Evolutionary conservation across 169 alveolate genomes (phyloP).

Genomic region (Blepharisma undulans): DNA sequence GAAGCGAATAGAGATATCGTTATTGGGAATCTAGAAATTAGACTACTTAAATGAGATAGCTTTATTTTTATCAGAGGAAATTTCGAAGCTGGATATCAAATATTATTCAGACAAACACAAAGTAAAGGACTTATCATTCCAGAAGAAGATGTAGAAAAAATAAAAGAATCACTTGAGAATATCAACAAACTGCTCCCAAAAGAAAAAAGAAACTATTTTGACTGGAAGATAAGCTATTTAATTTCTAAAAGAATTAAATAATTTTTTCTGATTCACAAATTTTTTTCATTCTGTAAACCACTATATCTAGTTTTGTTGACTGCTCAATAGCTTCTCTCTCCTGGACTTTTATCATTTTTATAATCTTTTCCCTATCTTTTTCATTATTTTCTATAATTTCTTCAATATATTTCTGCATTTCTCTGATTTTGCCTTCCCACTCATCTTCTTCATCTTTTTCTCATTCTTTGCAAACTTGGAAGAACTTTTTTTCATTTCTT

Average conservation of each 20-base stretch:
- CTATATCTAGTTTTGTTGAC: not conserved
- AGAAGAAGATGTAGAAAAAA: not conserved
- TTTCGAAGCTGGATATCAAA: not conserved
- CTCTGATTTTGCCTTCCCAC: constrained; percentile 31
- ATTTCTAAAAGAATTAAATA: not conserved
- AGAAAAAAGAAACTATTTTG: not conserved
- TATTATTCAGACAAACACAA: not conserved
- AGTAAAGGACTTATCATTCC: not conserved
- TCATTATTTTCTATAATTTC: not conserved
- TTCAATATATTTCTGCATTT: not conserved
- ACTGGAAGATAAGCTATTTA: not conserved
- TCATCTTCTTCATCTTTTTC: not conserved
- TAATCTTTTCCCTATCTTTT: not conserved
- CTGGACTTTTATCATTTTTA: not conserved
- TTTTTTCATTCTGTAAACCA: not conserved
- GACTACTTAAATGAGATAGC: not conserved
- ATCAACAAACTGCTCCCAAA: not conserved
- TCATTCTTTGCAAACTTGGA: not conserved
- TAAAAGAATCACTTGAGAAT: not conserved
- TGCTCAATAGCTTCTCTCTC: not conserved
- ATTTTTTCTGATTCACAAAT: not conserved
- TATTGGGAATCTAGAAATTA: not conserved
- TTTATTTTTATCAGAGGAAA: not conserved
- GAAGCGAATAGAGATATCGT: not conserved
- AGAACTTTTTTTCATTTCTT: not conserved